A percentile compares a stretch with the other conserved stretches of the same genome.
These are phyloP conservation scores for Phytophthora constricta DNA, from an alignment of 352 stramenopile genomes.

Conservation along the genomic window DNA sequence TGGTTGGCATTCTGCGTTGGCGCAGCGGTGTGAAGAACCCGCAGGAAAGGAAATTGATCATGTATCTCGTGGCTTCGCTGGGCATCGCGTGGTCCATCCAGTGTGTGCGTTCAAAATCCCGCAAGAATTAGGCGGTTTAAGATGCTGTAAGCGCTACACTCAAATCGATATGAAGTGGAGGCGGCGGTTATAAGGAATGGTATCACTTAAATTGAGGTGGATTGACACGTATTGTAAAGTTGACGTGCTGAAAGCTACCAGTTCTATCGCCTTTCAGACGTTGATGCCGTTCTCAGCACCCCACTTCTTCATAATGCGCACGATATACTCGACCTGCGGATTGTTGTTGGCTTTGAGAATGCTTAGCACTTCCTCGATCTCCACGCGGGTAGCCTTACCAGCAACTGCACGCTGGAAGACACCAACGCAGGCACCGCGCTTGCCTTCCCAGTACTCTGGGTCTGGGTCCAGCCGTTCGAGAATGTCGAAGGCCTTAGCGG, in stretches of 20 bases:
- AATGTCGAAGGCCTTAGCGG: conserved; percentile 95
- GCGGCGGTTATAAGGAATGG: not conserved
- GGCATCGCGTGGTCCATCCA: conserved; percentile 64
- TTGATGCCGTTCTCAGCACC: conserved; percentile 90
- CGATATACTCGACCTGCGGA: conserved; percentile 96
- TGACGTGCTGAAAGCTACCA: not conserved
- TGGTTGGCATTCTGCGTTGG: conserved; percentile 56
- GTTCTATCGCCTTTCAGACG: conserved; percentile 43
- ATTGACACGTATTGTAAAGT: not conserved
- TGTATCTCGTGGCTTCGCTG: conserved; percentile 74
- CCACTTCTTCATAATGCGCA: conserved; percentile 97
- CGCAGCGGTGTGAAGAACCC: conserved; percentile 51
- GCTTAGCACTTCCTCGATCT: conserved; percentile 90
- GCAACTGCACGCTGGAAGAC: conserved; percentile 96
- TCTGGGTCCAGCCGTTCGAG: conserved; percentile 94
- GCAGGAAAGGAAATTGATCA: conserved; percentile 61
- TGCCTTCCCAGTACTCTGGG: conserved; percentile 97
- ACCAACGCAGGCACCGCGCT: conserved; percentile 94
- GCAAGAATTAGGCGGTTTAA: conserved; percentile 9
- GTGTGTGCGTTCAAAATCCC: conserved; percentile 49
- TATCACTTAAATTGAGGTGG: not conserved
- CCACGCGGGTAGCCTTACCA: conserved; percentile 88
- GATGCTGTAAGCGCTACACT: not conserved
- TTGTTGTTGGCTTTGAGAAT: conserved; percentile 96
- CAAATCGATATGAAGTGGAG: not conserved